phyloP scores from a whole-genome alignment of 2,329 filamentous ascomycete genomes.

The Stemphylium lycopersici region DNA sequence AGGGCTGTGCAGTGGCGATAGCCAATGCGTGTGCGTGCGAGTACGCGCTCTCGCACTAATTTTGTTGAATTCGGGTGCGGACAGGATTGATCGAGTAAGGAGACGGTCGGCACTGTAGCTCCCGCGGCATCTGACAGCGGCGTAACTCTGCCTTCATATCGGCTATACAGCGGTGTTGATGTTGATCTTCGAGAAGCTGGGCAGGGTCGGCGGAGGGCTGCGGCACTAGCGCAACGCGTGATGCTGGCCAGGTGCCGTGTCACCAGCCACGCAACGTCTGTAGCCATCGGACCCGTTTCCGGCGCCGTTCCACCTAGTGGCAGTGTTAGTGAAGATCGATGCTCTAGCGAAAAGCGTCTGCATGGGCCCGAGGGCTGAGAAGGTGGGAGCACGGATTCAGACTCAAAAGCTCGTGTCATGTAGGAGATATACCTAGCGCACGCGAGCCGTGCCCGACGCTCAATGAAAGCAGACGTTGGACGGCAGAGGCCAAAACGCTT shows the following conservation, averaged over 20 bases:
- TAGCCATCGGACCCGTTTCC: background rate
- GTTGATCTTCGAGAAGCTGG: background rate
- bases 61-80: background rate
- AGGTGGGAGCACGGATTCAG: background rate
- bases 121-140: background rate
- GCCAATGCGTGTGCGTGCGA: too few species aligned
- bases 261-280: background rate
- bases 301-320: background rate
- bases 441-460: conserved; percentile 2
- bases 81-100: background rate
- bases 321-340: background rate
- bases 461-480: background rate
- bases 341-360: background rate
- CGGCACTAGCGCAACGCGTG: background rate
- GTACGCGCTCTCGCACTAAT: background rate
- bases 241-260: background rate
- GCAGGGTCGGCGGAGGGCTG: background rate
- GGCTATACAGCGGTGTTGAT: background rate
- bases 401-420: background rate
- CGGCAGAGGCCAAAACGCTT: background rate
- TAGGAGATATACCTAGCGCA: background rate
- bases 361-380: background rate
- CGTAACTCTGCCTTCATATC: background rate
- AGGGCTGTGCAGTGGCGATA: too few species aligned
- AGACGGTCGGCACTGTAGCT: background rate